phyloP scores from a whole-genome alignment of 306 rosid species.

The Echinosophora koreensis region DNA sequence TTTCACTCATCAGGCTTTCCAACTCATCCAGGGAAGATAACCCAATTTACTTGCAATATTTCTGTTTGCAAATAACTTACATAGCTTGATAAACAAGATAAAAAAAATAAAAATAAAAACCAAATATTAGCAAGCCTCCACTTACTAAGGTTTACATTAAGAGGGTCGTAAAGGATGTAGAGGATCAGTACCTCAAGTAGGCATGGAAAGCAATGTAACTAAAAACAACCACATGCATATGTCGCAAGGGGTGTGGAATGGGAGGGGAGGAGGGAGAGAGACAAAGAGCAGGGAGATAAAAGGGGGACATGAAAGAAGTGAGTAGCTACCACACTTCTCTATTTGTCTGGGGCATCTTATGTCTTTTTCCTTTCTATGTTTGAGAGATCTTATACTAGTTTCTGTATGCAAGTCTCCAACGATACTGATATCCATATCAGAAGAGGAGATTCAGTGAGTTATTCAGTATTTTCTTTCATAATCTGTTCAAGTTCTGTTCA shows the following conservation, averaged over 20 bases:
- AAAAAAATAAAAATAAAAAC: background rate
- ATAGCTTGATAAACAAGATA: conserved; percentile 24
- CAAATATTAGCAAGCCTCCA: background rate
- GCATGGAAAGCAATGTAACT: background rate
- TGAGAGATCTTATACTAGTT: background rate
- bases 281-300: too few species aligned
- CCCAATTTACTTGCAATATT: conserved; percentile 11
- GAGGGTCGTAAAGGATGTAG: background rate
- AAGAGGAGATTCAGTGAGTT: background rate
- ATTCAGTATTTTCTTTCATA: background rate
- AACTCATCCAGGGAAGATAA: conserved; percentile 9
- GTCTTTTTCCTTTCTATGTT: background rate
- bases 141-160: background rate
- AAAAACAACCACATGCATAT: background rate
- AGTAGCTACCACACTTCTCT: background rate
- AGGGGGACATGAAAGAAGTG: background rate
- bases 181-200: conserved; percentile 1
- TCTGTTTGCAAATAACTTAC: background rate
- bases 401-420: background rate
- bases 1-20: conserved; percentile 9
- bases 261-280: background rate
- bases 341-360: background rate
- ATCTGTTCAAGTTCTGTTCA: background rate
- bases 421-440: background rate
- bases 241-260: background rate